Conservation (phyloP, 768 basidiomycete genomes). For the Tulasnella sp. region DNA sequence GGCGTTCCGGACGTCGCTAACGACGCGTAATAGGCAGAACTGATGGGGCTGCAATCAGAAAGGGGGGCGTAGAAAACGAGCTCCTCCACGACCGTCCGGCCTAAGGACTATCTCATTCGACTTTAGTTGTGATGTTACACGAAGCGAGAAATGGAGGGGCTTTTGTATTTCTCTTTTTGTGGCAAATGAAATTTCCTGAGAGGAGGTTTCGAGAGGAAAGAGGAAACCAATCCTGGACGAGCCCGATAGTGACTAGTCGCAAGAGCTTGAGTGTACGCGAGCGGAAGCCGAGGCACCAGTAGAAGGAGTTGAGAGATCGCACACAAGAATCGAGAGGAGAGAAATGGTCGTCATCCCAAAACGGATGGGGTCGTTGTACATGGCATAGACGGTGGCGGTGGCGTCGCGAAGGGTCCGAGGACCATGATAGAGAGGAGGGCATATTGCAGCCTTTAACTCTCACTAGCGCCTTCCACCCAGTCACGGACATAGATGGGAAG, state of each 20-base stretch:
- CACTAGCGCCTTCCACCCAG: neutral
- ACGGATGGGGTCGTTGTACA: neutral
- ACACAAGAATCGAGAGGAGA: neutral
- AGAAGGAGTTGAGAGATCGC: neutral
- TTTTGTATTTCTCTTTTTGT: neutral
- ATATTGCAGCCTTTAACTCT: neutral
- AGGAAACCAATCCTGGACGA: neutral
- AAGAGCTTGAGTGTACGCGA: conserved; percentile 1
- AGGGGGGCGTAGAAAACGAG: no score
- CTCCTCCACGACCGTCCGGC: no score
- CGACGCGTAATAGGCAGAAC: no score
- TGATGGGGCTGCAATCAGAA: no score
- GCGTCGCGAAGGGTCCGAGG: neutral
- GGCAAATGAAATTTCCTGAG: neutral
- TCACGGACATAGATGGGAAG: neutral
- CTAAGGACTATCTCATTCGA: neutral
- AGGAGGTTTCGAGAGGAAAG: neutral
- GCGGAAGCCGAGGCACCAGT: neutral
- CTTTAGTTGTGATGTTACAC: neutral
- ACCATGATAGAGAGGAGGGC: neutral
- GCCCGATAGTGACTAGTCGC: neutral
- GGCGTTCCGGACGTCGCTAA: no score
- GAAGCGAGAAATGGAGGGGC: neutral
- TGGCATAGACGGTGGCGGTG: neutral
- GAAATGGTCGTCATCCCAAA: neutral